Evolutionary conservation across 441 rosid genomes (phyloP), one percentile per base, ranked within the genome.

Genomic region (Croton laevigatus): DNA sequence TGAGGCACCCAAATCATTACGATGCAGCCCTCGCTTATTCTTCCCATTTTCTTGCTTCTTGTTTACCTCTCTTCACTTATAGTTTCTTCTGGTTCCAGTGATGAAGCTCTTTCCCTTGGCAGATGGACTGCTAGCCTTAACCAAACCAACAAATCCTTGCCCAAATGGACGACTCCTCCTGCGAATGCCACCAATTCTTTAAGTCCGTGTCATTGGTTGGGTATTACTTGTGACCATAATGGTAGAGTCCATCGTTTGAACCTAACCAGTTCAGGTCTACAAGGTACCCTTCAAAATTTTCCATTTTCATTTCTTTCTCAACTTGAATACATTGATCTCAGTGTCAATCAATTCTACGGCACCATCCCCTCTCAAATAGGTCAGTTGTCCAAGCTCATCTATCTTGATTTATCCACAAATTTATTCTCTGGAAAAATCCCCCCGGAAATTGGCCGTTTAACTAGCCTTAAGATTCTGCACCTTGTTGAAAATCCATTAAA

Each of bases 331-430:
- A 4, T 81, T 38, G 80, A 73, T 52, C 76, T 81, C n/a, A 44
- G 68, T 53, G 8, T 44, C 17, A 84, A 84, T 59, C 9, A 36
- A n/a, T 68, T 84, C 68, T 70, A 0, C 5, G 78, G 78, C 1
- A 23, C 17, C 48, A 79, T 86, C 68, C 85, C 82, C 0, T 48
- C 73, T 17, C 67, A 48, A 40, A 81, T 83, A 8, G 12, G 63
- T 46, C 57, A 46, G 16, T 68, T 82, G 23, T 59, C 83, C 8
- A 76, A 82, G 8, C 82, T 82, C 65, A 62, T 36, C 11, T 81
- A 77, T 62, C 78, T 85, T 27, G 76, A 83, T 46, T 54, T 81
- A 11, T 79, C 79, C 0, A 1, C 1, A 27, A 82, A 82, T 68
- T 13, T 53, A 8, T 57, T 84, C 1, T 68, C 76, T 0, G 81